These are phyloP conservation scores for Boletus rex-veris DNA, from an alignment of 768 basidiomycete genomes.

Conservation along the genomic window DNA sequence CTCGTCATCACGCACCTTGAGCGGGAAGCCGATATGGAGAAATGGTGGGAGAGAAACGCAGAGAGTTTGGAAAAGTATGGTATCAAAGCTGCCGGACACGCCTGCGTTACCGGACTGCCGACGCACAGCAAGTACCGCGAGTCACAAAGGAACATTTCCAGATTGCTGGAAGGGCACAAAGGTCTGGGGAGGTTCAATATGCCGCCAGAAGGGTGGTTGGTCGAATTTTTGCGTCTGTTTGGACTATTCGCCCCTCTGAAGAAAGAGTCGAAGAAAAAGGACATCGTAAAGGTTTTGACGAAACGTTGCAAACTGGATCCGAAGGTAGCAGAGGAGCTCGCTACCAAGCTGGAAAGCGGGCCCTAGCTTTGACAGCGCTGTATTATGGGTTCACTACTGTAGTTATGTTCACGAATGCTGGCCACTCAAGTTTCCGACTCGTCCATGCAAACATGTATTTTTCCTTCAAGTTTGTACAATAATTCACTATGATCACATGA, in stretches of 20 bases:
- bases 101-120: conserved; percentile 35
- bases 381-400: neutral
- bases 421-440: neutral
- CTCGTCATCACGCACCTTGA: conserved; percentile 41
- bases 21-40: conserved; percentile 32
- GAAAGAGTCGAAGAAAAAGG: conserved; percentile 21
- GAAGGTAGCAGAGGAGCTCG: conserved; percentile 20
- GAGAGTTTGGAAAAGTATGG: conserved; percentile 22
- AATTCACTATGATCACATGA: neutral
- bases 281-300: conserved; percentile 22
- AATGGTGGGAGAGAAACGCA: conserved; percentile 33
- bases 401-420: neutral
- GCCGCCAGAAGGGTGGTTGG: conserved; percentile 25
- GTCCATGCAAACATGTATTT: conserved; percentile 6
- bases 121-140: conserved; percentile 27
- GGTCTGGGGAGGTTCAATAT: conserved; percentile 21
- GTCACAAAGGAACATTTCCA: conserved; percentile 17
- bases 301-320: conserved; percentile 29
- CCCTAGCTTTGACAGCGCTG: neutral
- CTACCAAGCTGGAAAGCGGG: conserved; percentile 13
- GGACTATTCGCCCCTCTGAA: conserved; percentile 23
- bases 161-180: conserved; percentile 12
- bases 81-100: conserved; percentile 29
- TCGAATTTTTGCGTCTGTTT: conserved; percentile 25
- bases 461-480: neutral